Evolutionary conservation across 2,329 filamentous ascomycete genomes (phyloP), one percentile per base, ranked within the genome.

Genomic region (Metarhizium rileyi): DNA sequence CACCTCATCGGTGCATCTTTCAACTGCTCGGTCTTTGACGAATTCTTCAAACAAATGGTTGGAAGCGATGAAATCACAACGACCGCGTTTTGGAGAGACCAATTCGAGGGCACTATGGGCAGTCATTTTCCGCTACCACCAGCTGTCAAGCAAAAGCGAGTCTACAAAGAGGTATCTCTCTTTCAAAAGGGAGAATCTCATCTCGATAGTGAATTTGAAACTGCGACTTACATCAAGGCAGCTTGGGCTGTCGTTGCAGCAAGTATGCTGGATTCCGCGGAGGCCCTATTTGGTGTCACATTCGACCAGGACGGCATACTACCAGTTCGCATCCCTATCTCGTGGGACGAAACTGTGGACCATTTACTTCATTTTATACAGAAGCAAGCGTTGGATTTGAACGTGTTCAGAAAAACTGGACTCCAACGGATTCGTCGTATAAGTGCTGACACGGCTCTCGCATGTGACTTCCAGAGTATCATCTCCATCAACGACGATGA

Each of bases 371-470:
- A 46, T 12, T 25, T 14, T 2, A 47, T 63, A 6, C 60, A 65
- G 52, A 45, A 53, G 10, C 55, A 53, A 46, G 44, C 55, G 8
- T 28, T 49, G 27, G 57, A 61, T 43, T 58, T 57, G 54, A 53
- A 54, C 6, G 36, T 53, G 2, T 59, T 52, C 30, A 63, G 60
- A 42, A 52, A 60, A 10, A 54, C 60, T 8, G 58, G 60, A 26
- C 42, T 66, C 2, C 56, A 59, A 3, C 55, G 61, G 30, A 55
- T 46, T 73, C 51, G 52, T 10, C 47, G 52, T 9, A 27, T 56
- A 2, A 38, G 44, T 16, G 27, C 44, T 3, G 47, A 56, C 14
- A 38, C 54, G 7, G 43, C 45, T 4, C 5, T 48, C 20, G 54
- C 36, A 22, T 52, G 53, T 27, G 47, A 48, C 27, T 56, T 56